phyloP scores from a whole-genome alignment of 2,329 filamentous ascomycete species.

The Bipolaris sorokiniana region DNA sequence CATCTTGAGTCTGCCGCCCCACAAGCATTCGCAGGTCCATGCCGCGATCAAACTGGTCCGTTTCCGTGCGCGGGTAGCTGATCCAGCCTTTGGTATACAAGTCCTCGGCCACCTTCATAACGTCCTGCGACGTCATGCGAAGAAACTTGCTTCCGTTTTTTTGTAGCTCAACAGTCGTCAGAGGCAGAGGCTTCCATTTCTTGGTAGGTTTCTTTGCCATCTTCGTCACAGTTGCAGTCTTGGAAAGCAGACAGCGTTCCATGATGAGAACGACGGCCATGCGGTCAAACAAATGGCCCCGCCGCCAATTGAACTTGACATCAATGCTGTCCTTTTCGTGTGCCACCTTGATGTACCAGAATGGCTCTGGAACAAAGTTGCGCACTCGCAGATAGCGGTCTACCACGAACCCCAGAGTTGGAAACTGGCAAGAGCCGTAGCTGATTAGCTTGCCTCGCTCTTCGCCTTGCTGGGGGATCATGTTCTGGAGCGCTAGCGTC shows the following conservation, averaged over 20 bases:
- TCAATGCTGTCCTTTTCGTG: constrained; percentile 78
- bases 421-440: constrained; percentile 97
- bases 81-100: constrained; percentile 96
- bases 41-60: constrained; percentile 88
- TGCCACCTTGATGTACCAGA: constrained; percentile 89
- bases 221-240: constrained; percentile 78
- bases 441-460: constrained; percentile 70
- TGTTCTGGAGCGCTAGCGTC: constrained; percentile 74
- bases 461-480: constrained; percentile 69
- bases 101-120: constrained; percentile 84
- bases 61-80: constrained; percentile 96
- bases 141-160: constrained; percentile 92
- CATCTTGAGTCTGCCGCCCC: constrained; percentile 80
- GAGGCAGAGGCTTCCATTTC: constrained; percentile 90
- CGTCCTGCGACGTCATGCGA: constrained; percentile 85
- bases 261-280: constrained; percentile 80
- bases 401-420: constrained; percentile 94
- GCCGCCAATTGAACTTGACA: constrained; percentile 83
- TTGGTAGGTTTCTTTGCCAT: constrained; percentile 90
- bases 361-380: constrained; percentile 89
- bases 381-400: constrained; percentile 93
- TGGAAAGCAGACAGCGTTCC: constrained; percentile 80
- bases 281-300: constrained; percentile 85
- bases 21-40: constrained; percentile 84
- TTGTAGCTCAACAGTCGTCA: constrained; percentile 95